phyloP scores from a whole-genome alignment of 2,329 filamentous ascomycete species.

The Tolypocladium guangdongense region DNA sequence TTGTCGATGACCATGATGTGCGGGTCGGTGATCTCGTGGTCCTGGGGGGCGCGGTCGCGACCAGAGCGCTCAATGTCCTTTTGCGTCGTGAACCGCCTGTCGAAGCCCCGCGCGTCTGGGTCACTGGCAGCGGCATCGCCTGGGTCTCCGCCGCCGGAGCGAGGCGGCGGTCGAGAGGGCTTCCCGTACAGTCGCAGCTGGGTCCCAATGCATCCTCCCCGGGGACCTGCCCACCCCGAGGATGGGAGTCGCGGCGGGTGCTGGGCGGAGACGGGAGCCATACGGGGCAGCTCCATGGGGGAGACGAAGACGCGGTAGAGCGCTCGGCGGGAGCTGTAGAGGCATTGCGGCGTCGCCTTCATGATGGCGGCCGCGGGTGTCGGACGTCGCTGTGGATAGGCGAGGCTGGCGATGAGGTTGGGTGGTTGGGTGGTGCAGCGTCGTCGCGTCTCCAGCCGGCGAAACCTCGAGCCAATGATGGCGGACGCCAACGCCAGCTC shows the following conservation, averaged over 20 bases:
- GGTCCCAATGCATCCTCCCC: not conserved
- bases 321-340: constrained; percentile 33
- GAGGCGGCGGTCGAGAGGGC: not conserved
- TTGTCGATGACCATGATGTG: constrained; percentile 30
- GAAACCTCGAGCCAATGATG: too few species aligned
- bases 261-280: not conserved
- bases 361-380: constrained; percentile 16
- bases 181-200: not conserved
- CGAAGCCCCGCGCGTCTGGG: constrained; percentile 14
- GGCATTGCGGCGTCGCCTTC: constrained; percentile 23
- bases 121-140: constrained; percentile 1
- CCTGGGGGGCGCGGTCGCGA: constrained; percentile 27
- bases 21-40: constrained; percentile 33
- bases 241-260: not conserved
- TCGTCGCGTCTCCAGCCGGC: too few species aligned
- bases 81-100: constrained; percentile 24
- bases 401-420: not conserved
- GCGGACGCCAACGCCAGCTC: too few species aligned
- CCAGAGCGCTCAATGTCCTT: constrained; percentile 20
- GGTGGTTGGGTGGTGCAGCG: not conserved
- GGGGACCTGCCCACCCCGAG: not conserved
- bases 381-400: not conserved
- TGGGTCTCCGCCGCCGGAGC: not conserved
- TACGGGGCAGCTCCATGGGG: not conserved
- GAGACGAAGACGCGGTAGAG: constrained; percentile 36